Base-by-base conservation (phyloP, 1,284 basidiomycete genomes). In the Ganoderma resinaceum region DNA sequence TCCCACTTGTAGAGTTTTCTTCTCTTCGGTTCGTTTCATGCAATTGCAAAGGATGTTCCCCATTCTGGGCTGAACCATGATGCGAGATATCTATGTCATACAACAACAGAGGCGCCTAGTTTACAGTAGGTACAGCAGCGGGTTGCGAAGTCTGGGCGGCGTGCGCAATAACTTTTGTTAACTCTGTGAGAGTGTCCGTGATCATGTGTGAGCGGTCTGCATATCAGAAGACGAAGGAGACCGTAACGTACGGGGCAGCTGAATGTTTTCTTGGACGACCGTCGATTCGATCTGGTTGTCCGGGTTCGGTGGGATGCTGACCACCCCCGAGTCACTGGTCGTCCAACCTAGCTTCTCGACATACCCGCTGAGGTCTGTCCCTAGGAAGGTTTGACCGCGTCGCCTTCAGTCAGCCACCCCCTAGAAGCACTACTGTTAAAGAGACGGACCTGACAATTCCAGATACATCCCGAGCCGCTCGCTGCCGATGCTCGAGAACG, bases 271-370 rank as follows among this genome's bases (percentile, higher is more conserved):
- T 81, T 95, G 94, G 57, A 97, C 93, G 52, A 97, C 89, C n/a
- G 94, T 94, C 0, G 96, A 94, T 80, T 96, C 94, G 76, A 98
- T 95, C 77, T 96, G 93, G 81, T 98, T 98, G 81, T 97, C 95
- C n/a, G 92, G 93, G 80, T 96, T 97, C 62, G 90, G 87, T 49
- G 96, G 95, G 66, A 98, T 86, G 33, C 81, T 83, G 60, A 96
- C 87, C 14, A 90, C 86, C 20, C 87, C 89, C 7, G 82, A 84
- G 9, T 85, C 81, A 75, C 95, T 89, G 42, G 91, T 74, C 53
- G 83, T 83, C 97, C 96, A 98, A 26, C 91, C 94, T 61, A 92
- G 83, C 73, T 89, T 87, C 74, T 84, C 80, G 61, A 93, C 84
- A 80, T 92, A 97, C 12, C 82, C 82, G 53, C 85, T 83, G 49